These are phyloP conservation scores for Sclerotinia minor DNA, from an alignment of 2,329 filamentous ascomycete species.

Conservation along the genomic window DNA sequence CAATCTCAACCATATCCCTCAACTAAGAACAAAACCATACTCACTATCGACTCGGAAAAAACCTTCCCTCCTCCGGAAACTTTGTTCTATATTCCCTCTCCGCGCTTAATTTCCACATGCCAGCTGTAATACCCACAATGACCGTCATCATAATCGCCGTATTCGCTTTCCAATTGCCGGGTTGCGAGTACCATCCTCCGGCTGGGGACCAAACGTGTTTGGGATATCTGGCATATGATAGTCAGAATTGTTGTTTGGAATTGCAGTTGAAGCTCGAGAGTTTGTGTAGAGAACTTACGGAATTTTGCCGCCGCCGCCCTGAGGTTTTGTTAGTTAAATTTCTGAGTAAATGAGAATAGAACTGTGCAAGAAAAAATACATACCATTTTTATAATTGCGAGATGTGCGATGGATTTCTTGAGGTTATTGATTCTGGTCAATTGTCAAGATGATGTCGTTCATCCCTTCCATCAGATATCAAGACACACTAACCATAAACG, in stretches of 20 bases:
- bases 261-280: not conserved
- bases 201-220: slow-evolving; percentile 99
- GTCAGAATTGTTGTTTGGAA: slow-evolving; percentile 17
- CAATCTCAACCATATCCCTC: not conserved
- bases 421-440: slow-evolving; percentile 11
- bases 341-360: slow-evolving; percentile 7
- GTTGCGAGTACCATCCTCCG: slow-evolving; percentile 96
- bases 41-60: slow-evolving; percentile 83
- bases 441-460: slow-evolving; percentile 20
- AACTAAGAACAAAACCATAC: slow-evolving; percentile 43
- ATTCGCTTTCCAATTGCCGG: slow-evolving; percentile 92
- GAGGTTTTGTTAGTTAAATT: slow-evolving; percentile 45
- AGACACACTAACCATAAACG: not conserved
- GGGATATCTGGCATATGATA: slow-evolving; percentile 68
- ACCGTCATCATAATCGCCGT: slow-evolving; percentile 73
- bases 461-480: slow-evolving; percentile 1
- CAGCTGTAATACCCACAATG: slow-evolving; percentile 65
- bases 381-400: slow-evolving; percentile 56
- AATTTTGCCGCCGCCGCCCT: slow-evolving; percentile 81
- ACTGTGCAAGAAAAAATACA: slow-evolving; percentile 34
- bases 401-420: slow-evolving; percentile 25
- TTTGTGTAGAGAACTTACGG: slow-evolving; percentile 52
- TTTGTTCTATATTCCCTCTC: slow-evolving; percentile 70
- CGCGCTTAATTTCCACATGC: slow-evolving; percentile 72
- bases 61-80: slow-evolving; percentile 74